These are phyloP conservation scores for Camelina laxa DNA, from an alignment of 345 rosid genomes.

Conservation along the genomic window DNA sequence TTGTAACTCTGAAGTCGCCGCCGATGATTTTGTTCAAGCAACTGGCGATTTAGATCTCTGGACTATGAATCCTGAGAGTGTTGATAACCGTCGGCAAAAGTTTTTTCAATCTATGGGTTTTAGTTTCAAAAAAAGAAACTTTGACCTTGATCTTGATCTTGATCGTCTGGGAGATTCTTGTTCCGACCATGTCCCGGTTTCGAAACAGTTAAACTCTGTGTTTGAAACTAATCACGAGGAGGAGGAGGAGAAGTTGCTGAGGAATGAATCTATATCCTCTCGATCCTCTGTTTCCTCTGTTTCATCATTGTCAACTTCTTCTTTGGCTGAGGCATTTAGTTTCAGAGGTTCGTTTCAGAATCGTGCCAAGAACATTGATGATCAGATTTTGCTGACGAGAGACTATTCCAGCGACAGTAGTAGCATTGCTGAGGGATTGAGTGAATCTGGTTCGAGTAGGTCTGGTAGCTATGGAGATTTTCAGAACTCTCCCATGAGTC, in stretches of 20 bases:
- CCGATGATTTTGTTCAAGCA: conserved; percentile 47
- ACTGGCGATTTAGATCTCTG: conserved; percentile 50
- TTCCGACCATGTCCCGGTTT: conserved; percentile 9
- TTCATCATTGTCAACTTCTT: conserved; percentile 41
- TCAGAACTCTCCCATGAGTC: conserved; percentile 40
- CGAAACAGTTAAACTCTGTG: conserved; percentile 25
- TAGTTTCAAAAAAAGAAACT: conserved; percentile 41
- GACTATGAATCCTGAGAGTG: conserved; percentile 60
- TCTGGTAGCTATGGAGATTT: conserved; percentile 61
- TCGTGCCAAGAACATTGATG: conserved; percentile 47
- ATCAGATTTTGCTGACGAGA: conserved; percentile 46
- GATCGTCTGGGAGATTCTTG: conserved; percentile 14
- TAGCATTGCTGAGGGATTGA: conserved; percentile 43
- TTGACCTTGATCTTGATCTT: conserved; percentile 26
- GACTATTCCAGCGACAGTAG: conserved; percentile 43
- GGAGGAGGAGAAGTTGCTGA: conserved; percentile 30
- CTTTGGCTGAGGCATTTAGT: conserved; percentile 40
- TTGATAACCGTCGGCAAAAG: conserved; percentile 56
- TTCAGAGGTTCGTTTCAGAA: conserved; percentile 44
- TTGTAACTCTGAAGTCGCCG: conserved; percentile 49
- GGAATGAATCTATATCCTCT: conserved; percentile 44
- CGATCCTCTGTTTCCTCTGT: conserved; percentile 42
- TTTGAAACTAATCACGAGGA: conserved; percentile 31
- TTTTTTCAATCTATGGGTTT: conserved; percentile 49
- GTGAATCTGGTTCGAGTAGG: conserved; percentile 47